These are phyloP conservation scores for Bombardia bombarda DNA, from an alignment of 495 filamentous ascomycete genomes.

Conservation along the genomic window DNA sequence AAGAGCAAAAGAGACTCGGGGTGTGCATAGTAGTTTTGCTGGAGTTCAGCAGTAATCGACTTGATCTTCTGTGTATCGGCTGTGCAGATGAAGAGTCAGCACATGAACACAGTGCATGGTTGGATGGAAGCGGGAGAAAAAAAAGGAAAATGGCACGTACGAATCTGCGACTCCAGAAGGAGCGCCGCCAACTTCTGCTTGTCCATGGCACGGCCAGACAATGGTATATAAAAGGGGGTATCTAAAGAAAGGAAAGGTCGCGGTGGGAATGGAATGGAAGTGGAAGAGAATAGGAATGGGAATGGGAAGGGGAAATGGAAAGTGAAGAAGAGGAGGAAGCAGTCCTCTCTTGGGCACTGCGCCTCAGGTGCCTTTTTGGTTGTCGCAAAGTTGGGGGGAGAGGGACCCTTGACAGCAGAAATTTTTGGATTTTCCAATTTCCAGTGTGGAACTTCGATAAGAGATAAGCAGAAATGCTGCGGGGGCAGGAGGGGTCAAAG, in stretches of 20 bases:
- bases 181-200: conserved; percentile 65
- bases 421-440: conserved; percentile 19
- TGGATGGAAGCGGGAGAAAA: neutral
- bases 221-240: conserved; percentile 18
- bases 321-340: conserved; percentile 8
- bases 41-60: conserved; percentile 78
- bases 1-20: conserved; percentile 76
- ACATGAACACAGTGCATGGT: conserved; percentile 12
- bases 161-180: conserved; percentile 65
- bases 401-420: conserved; percentile 11
- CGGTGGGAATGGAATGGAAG: conserved; percentile 2
- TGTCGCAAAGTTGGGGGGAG: conserved; percentile 4
- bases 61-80: conserved; percentile 78
- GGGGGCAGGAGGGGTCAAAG: conserved; percentile 11
- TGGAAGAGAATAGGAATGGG: conserved; percentile 4
- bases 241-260: conserved; percentile 12
- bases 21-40: conserved; percentile 83
- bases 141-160: conserved; percentile 40
- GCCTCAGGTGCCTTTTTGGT: conserved; percentile 5
- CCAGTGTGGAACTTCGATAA: conserved; percentile 21
- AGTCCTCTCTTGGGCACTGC: conserved; percentile 1
- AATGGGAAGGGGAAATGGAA: neutral
- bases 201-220: conserved; percentile 47
- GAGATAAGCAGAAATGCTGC: conserved; percentile 4
- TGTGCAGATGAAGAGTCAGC: conserved; percentile 33